Base-by-base conservation (phyloP, 768 basidiomycete species). In the Podaxis mareebaensis region DNA sequence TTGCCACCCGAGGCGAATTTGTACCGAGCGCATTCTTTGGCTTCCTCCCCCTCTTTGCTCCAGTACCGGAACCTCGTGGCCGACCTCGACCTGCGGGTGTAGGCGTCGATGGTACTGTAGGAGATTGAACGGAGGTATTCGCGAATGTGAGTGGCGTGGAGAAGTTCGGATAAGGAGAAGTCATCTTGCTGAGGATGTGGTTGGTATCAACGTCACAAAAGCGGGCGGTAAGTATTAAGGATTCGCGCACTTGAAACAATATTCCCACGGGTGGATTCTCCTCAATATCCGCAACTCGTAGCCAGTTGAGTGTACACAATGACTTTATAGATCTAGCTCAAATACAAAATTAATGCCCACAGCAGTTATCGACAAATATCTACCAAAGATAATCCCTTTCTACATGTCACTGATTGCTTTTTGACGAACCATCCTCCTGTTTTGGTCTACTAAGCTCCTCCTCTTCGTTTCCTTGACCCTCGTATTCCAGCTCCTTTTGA, bases 11-110 rank as follows among this genome's bases (percentile, higher is more conserved):
- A 12, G 80, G 75, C 40, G 75, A 74, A 3, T 67, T 68, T 10
- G 76, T 66, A 2, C 71, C 73, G 22, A 72, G 65, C 12, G 74
- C 75, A 42, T 76, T 79, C 42, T 78, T 78, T 5, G 83, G 81
- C 70, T 85, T 85, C 49, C 79, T 74, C 61, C 81, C 79, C 44
- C 81, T 77, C 72, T 81, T 80, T 58, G 78, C 79, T 62, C 79
- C 79, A 20, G 69, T 72, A 33, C 63, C 61, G 53, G 72, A 44
- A 28, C 76, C 77, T 63, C 76, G 64, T 22, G 73, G 74, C 33
- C 77, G 71, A 30, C 77, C 76, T 8, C 77, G 74, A 52, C 70
- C 66, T 26, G 64, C 65, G 15, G 71, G 70, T 36, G 73, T 73
- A 12, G 73, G 73, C n/a, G 74, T 74, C 7, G 57, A 13, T 44